Evolutionary conservation across 305 asterid genomes (phyloP).

Genomic region (Petunia hybrid): DNA sequence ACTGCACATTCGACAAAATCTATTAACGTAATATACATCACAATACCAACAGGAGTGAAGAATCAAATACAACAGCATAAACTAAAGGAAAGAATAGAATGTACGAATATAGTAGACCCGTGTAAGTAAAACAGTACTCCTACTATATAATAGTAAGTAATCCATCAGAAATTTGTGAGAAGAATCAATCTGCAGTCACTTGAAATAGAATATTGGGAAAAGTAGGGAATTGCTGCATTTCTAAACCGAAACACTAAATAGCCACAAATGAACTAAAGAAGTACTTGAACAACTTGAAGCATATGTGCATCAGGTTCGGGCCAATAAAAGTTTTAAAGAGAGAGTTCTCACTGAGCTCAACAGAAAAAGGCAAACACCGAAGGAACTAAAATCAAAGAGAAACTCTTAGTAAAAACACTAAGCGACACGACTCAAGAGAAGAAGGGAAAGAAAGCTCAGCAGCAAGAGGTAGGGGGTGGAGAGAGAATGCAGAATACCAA

Average conservation of each 20-base stretch:
- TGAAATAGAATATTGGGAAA: no score
- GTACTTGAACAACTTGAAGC: not conserved
- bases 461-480: not conserved
- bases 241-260: no score
- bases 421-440: not conserved
- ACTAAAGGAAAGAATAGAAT: not conserved
- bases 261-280: no score
- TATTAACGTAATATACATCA: not conserved
- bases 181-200: no score
- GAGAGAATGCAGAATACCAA: not conserved
- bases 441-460: not conserved
- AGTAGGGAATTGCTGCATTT: no score
- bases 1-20: not conserved
- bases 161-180: no score
- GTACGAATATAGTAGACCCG: not conserved
- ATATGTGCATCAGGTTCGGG: not conserved
- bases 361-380: not conserved
- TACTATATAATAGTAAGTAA: no score
- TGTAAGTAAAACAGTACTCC: not conserved
- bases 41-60: not conserved
- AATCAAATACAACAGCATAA: not conserved
- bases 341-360: not conserved
- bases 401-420: not conserved
- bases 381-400: conserved; percentile 7
- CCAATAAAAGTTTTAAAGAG: not conserved